These are phyloP conservation scores for Lasiosphaeria miniovina DNA, from an alignment of 495 filamentous ascomycete species.

Conservation along the genomic window DNA sequence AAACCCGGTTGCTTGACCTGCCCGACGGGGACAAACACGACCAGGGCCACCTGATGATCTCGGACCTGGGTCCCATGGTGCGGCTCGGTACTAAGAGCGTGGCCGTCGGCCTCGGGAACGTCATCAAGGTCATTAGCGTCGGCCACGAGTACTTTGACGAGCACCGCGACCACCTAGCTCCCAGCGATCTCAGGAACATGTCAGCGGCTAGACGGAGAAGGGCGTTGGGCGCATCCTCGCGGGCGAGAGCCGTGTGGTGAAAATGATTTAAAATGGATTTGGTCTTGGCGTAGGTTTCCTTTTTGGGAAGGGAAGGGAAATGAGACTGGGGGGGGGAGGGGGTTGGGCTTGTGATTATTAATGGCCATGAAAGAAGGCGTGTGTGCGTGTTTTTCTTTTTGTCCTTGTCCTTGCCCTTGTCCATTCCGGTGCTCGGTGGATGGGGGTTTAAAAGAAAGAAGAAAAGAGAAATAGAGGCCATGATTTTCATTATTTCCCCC, in stretches of 20 bases:
- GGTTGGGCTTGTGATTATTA: too few relatives aligned
- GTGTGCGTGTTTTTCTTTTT: too few relatives aligned
- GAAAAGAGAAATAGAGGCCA: too few relatives aligned
- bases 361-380: too few relatives aligned
- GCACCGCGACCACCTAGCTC: constrained; percentile 24
- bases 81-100: constrained; percentile 56
- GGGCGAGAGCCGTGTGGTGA: not conserved
- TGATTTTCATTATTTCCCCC: too few relatives aligned
- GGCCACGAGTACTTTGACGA: constrained; percentile 59
- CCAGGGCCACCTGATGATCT: constrained; percentile 51
- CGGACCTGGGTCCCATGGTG: constrained; percentile 56
- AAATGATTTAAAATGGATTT: not conserved
- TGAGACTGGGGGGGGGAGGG: too few relatives aligned
- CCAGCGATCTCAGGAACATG: constrained; percentile 29
- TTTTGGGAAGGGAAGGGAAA: not conserved
- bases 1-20: constrained; percentile 36
- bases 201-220: constrained; percentile 29
- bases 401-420: too few relatives aligned
- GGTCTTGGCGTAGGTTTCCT: not conserved
- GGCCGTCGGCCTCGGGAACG: constrained; percentile 64
- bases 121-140: constrained; percentile 61
- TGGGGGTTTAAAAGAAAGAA: too few relatives aligned
- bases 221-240: not conserved
- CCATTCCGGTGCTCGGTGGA: too few relatives aligned
- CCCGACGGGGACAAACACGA: constrained; percentile 30